A percentile compares a stretch with the other conserved stretches of the same genome.
phyloP scores from a whole-genome alignment of 2,329 filamentous ascomycete species.

The Paracamarosporium sp. region DNA sequence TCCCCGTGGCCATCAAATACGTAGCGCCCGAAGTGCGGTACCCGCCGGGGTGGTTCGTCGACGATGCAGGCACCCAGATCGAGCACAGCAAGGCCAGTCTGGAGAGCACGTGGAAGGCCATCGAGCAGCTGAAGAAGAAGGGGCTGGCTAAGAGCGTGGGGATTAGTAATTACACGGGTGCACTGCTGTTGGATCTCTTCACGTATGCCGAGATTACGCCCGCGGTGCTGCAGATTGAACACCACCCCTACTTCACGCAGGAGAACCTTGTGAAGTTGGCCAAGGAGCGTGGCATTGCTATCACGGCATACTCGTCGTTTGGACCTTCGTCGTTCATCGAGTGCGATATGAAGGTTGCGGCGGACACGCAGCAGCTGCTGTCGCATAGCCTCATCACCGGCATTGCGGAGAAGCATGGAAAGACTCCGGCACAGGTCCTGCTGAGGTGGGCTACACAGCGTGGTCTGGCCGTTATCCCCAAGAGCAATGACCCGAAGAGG shows the following conservation, averaged over 20 bases:
- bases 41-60: slow-evolving; percentile 45
- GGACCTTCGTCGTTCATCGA: slow-evolving; percentile 55
- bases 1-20: slow-evolving; percentile 80
- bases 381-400: slow-evolving; percentile 66
- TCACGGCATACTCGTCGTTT: slow-evolving; percentile 47
- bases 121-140: slow-evolving; percentile 47
- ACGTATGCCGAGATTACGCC: slow-evolving; percentile 53
- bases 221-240: slow-evolving; percentile 45
- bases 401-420: slow-evolving; percentile 69
- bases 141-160: slow-evolving; percentile 45
- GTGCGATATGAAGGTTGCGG: slow-evolving; percentile 43
- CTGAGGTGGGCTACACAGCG: slow-evolving; percentile 88
- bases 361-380: slow-evolving; percentile 39
- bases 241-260: slow-evolving; percentile 47
- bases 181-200: slow-evolving; percentile 61
- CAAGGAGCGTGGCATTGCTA: slow-evolving; percentile 38
- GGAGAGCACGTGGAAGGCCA: slow-evolving; percentile 49
- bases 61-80: slow-evolving; percentile 44
- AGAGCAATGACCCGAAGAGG: slow-evolving; percentile 40
- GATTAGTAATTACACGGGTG: slow-evolving; percentile 46
- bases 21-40: slow-evolving; percentile 43
- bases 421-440: slow-evolving; percentile 79
- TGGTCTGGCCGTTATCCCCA: slow-evolving; percentile 46
- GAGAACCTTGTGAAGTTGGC: slow-evolving; percentile 43
- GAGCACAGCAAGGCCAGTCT: slow-evolving; percentile 40